Evolutionary conservation across 768 basidiomycete species (phyloP).

Genomic region (Russula sp.): DNA sequence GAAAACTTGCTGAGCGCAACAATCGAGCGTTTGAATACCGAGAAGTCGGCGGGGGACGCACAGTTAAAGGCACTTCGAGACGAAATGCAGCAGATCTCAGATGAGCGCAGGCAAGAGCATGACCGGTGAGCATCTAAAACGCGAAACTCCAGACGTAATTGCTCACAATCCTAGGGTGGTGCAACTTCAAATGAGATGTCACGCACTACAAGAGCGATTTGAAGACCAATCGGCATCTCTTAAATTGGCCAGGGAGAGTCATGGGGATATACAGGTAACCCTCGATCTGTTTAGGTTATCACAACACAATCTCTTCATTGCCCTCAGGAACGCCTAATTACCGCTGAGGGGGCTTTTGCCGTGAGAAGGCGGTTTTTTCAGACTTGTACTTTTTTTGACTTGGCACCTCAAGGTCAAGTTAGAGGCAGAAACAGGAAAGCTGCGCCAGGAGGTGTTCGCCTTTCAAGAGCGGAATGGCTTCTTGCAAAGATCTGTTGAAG

Average conservation of each 20-base stretch:
- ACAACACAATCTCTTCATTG: background rate
- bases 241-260: slow-evolving; percentile 48
- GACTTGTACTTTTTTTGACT: slow-evolving; percentile 5
- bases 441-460: slow-evolving; percentile 37
- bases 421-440: slow-evolving; percentile 32
- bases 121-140: slow-evolving; percentile 7
- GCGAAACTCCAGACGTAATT: background rate
- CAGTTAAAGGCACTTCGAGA: slow-evolving; percentile 7
- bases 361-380: slow-evolving; percentile 28
- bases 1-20: background rate
- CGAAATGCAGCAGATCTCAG: slow-evolving; percentile 2
- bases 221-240: slow-evolving; percentile 52
- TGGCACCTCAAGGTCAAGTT: slow-evolving; percentile 27
- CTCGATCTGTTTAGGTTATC: background rate
- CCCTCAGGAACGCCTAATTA: slow-evolving; percentile 36
- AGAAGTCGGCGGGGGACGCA: slow-evolving; percentile 8
- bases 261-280: slow-evolving; percentile 47
- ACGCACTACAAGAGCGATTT: slow-evolving; percentile 54
- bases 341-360: slow-evolving; percentile 33
- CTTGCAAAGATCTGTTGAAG: slow-evolving; percentile 27
- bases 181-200: slow-evolving; percentile 21
- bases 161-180: slow-evolving; percentile 6
- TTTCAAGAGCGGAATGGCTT: slow-evolving; percentile 37
- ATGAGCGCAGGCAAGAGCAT: slow-evolving; percentile 12
- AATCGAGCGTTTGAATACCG: slow-evolving; percentile 9